phyloP scores from a whole-genome alignment of 1,284 basidiomycete species.

The Leccinum cinnamomeum region DNA sequence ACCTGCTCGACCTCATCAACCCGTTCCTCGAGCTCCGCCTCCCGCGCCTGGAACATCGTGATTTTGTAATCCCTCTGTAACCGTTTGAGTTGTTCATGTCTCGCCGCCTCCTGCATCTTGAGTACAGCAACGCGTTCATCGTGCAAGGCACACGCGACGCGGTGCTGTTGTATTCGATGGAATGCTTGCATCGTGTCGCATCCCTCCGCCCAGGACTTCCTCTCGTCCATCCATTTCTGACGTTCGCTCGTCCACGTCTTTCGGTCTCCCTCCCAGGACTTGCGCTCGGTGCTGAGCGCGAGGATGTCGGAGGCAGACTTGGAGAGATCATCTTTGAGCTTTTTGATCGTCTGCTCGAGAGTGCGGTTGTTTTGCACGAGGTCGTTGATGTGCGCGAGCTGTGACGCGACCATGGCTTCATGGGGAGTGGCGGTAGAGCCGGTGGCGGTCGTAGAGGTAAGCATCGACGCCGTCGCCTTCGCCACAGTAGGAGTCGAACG shows the following conservation, averaged over 20 bases:
- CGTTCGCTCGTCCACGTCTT: constrained; percentile 46
- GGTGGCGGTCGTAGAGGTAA: constrained; percentile 32
- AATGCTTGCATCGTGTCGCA: constrained; percentile 60
- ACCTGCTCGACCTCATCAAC: constrained; percentile 47
- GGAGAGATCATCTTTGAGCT: constrained; percentile 47
- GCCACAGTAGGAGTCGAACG: constrained; percentile 16
- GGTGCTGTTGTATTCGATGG: constrained; percentile 62
- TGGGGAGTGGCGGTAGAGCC: constrained; percentile 39
- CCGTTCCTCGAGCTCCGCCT: constrained; percentile 55
- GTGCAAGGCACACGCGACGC: constrained; percentile 52
- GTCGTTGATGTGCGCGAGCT: constrained; percentile 65
- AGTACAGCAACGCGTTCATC: constrained; percentile 48
- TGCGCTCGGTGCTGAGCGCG: constrained; percentile 21
- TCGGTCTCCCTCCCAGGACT: constrained; percentile 31
- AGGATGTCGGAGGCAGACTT: constrained; percentile 30
- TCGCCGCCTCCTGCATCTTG: constrained; percentile 50
- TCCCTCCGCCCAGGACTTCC: constrained; percentile 57
- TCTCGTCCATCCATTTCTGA: constrained; percentile 51
- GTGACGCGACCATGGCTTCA: constrained; percentile 53
- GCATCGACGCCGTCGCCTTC: constrained; percentile 29
- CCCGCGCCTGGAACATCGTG: constrained; percentile 59
- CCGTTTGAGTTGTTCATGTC: constrained; percentile 54
- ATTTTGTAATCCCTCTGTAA: constrained; percentile 64
- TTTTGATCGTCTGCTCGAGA: constrained; percentile 57
- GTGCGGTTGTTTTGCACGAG: constrained; percentile 63